phyloP scores from a whole-genome alignment of 148 eudicot genomes.

The Silene uniflora region DNA sequence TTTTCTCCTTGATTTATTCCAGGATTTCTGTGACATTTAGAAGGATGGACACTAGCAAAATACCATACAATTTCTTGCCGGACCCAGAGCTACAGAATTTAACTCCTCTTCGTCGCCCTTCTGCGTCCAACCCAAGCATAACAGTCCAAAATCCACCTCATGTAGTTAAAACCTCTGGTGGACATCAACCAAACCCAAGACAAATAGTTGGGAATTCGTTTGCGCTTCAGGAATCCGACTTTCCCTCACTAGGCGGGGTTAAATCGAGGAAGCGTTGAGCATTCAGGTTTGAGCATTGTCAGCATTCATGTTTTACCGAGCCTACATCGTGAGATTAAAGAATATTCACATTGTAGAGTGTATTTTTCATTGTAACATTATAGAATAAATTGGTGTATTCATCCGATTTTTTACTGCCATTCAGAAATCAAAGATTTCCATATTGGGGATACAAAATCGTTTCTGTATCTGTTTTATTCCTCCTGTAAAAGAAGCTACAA shows the following conservation, averaged over 20 bases:
- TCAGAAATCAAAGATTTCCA: background rate
- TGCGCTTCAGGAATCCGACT: slow-evolving; percentile 29
- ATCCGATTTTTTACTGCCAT: background rate
- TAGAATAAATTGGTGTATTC: background rate
- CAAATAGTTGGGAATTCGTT: slow-evolving; percentile 7
- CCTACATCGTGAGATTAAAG: no score
- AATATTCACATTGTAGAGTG: no score
- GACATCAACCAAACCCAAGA: slow-evolving; percentile 5
- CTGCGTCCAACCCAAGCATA: slow-evolving; percentile 14
- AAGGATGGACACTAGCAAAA: slow-evolving; percentile 56
- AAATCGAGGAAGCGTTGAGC: slow-evolving; percentile 16
- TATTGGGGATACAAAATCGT: background rate
- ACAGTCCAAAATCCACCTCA: slow-evolving; percentile 16
- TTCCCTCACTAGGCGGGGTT: slow-evolving; percentile 38
- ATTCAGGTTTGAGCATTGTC: background rate
- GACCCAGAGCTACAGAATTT: slow-evolving; percentile 41
- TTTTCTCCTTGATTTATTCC: background rate
- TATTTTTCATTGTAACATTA: background rate
- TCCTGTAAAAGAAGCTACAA: no score
- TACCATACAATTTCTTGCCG: slow-evolving; percentile 36
- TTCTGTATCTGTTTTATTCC: no score
- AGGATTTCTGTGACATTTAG: slow-evolving; percentile 66
- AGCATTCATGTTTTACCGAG: background rate
- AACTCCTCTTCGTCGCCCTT: slow-evolving; percentile 34
- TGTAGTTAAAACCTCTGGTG: slow-evolving; percentile 11